Evolutionary conservation across 2,329 filamentous ascomycete genomes (phyloP).

Genomic region (Fusarium marasasianum): DNA sequence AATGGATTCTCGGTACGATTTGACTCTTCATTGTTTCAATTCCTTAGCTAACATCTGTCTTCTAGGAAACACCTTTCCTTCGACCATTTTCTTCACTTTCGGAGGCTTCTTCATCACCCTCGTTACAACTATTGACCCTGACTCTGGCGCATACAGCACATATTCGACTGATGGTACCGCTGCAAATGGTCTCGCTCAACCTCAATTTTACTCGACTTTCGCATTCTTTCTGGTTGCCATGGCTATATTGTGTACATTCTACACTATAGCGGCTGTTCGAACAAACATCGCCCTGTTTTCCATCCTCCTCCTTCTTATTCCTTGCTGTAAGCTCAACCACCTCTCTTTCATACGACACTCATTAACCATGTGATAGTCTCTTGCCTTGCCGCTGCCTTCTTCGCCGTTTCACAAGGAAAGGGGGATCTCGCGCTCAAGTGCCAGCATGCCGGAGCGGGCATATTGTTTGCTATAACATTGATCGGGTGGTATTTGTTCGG

Average conservation of each 20-base stretch:
- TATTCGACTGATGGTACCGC: conserved; percentile 46
- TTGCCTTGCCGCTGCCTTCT: conserved; percentile 46
- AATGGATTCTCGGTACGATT: conserved; percentile 56
- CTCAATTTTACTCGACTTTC: conserved; percentile 60
- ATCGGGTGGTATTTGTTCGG: conserved; percentile 62
- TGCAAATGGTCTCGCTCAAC: conserved; percentile 51
- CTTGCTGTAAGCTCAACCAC: conserved; percentile 39
- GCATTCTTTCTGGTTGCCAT: conserved; percentile 70
- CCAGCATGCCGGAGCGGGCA: conserved; percentile 43
- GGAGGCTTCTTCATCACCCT: conserved; percentile 63
- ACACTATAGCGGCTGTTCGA: conserved; percentile 69
- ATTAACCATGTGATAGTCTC: conserved; percentile 29
- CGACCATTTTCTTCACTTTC: conserved; percentile 60
- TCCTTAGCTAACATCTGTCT: neutral
- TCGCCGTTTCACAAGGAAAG: conserved; percentile 37
- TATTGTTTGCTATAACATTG: conserved; percentile 37
- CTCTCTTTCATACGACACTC: accelerated
- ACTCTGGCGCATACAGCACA: conserved; percentile 55
- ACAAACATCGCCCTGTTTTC: conserved; percentile 69
- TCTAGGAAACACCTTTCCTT: conserved; percentile 61
- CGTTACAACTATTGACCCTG: conserved; percentile 59
- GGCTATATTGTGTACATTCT: conserved; percentile 68
- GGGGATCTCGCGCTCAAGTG: conserved; percentile 21
- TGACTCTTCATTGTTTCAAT: accelerated
- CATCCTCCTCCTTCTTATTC: conserved; percentile 68